Conservation (phyloP, 805 yeast species). For the Ogataea degrootiae region DNA sequence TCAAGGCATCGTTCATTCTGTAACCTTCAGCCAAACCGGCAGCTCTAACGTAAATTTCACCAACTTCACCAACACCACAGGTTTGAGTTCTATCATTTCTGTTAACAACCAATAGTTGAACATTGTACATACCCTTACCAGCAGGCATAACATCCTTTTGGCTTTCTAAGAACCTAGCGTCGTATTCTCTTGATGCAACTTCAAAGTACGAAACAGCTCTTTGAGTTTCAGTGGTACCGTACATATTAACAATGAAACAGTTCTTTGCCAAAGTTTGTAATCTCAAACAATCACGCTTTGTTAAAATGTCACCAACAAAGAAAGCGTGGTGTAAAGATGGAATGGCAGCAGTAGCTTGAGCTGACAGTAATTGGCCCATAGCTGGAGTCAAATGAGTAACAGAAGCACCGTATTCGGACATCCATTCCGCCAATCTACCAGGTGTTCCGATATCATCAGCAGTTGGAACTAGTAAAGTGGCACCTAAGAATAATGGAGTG, state of each 20-base stretch:
- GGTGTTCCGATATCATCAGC: conserved; percentile 98
- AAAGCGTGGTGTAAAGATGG: conserved; percentile 91
- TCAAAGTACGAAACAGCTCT: conserved; percentile 95
- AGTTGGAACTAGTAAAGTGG: conserved; percentile 88
- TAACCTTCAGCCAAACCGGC: conserved; percentile 98
- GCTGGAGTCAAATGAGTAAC: conserved; percentile 99
- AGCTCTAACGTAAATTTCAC: conserved; percentile 97
- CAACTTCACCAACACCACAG: conserved; percentile 98
- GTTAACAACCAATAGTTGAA: conserved; percentile 90
- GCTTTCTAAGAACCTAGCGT: conserved; percentile 69
- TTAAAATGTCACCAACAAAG: conserved; percentile 95
- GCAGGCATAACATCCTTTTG: conserved; percentile 98
- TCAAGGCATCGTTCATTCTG: conserved; percentile 84
- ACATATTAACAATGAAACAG: conserved; percentile 91
- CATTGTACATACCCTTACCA: conserved; percentile 95
- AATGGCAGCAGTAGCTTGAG: conserved; percentile 87
- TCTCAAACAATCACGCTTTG: conserved; percentile 94
- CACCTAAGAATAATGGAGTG: conserved; percentile 95
- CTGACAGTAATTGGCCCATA: conserved; percentile 96
- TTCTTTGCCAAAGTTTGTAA: conserved; percentile 89
- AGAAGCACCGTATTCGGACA: conserved; percentile 83
- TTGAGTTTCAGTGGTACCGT: conserved; percentile 99
- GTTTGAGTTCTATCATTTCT: conserved; percentile 82
- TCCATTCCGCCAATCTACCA: conserved; percentile 96
- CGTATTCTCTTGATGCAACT: conserved; percentile 66